Conservation (phyloP, 352 stramenopile genomes). For the Pythium chondricola region DNA sequence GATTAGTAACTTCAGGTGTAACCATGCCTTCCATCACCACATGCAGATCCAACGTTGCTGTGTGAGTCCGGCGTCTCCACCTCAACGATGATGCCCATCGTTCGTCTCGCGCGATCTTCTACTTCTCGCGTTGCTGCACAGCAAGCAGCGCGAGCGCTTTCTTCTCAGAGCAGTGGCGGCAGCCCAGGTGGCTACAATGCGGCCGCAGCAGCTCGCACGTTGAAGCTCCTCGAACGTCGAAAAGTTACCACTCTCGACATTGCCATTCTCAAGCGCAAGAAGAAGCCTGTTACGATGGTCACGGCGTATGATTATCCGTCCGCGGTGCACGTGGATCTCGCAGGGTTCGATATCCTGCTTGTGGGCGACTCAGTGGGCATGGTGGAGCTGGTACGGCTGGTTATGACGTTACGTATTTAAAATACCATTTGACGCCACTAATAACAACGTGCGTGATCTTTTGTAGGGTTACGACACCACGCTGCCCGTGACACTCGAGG, state of each 20-base stretch:
- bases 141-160: too few species aligned
- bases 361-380: slow-evolving; percentile 98
- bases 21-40: too few species aligned
- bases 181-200: slow-evolving; percentile 38
- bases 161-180: slow-evolving; percentile 10
- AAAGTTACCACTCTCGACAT: slow-evolving; percentile 84
- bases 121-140: background rate
- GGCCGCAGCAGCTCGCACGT: slow-evolving; percentile 46
- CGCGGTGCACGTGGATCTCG: slow-evolving; percentile 96
- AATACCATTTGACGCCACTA: too few species aligned
- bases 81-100: too few species aligned
- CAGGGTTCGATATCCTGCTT: slow-evolving; percentile 96
- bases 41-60: too few species aligned
- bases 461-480: slow-evolving; percentile 81
- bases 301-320: slow-evolving; percentile 98
- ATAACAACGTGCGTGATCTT: too few species aligned
- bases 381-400: slow-evolving; percentile 97
- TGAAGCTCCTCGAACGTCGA: slow-evolving; percentile 79
- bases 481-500: slow-evolving; percentile 94
- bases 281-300: slow-evolving; percentile 98
- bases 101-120: too few species aligned
- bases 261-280: slow-evolving; percentile 88
- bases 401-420: too few species aligned
- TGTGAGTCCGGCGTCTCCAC: too few species aligned
- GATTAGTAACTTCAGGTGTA: too few species aligned